These are phyloP conservation scores for Moricandia arvensis DNA, from an alignment of 345 rosid genomes.

Conservation along the genomic window DNA sequence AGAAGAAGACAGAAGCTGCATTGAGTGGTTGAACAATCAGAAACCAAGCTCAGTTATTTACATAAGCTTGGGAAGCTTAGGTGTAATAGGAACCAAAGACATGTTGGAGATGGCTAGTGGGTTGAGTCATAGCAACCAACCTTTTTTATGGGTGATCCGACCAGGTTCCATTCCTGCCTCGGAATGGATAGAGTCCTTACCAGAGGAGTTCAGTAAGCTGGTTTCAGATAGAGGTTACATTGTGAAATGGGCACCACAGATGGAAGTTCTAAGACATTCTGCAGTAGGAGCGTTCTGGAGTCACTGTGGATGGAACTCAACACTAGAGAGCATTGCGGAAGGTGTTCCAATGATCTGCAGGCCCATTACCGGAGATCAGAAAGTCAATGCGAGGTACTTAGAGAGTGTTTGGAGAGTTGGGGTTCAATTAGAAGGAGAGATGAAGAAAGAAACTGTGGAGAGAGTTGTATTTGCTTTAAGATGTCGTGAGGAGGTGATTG, in stretches of 20 bases:
- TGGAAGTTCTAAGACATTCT: constrained; percentile 44
- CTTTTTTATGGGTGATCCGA: constrained; percentile 54
- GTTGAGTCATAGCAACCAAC: constrained; percentile 41
- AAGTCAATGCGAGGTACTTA: constrained; percentile 42
- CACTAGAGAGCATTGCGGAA: constrained; percentile 47
- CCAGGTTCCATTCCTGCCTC: constrained; percentile 28
- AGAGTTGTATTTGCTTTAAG: too few species aligned
- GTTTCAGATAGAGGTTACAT: constrained; percentile 41
- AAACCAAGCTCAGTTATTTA: constrained; percentile 48
- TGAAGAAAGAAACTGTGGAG: constrained; percentile 37
- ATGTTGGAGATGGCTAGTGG: constrained; percentile 42
- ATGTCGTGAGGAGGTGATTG: constrained; percentile 38
- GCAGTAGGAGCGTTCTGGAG: constrained; percentile 54
- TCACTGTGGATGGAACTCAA: constrained; percentile 58
- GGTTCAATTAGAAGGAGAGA: constrained; percentile 35
- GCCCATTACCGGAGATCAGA: constrained; percentile 44
- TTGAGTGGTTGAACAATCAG: constrained; percentile 50
- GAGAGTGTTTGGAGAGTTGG: constrained; percentile 46
- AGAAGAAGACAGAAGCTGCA: constrained; percentile 46
- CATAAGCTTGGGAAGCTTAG: constrained; percentile 63
- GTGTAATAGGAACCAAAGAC: constrained; percentile 31
- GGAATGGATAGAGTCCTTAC: constrained; percentile 36
- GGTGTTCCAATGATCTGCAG: constrained; percentile 54
- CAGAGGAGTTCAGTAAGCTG: constrained; percentile 30
- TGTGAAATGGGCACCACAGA: constrained; percentile 58